A percentile compares a stretch with the other conserved stretches of the same genome.
Evolutionary conservation across 1,139 yeast species (phyloP).

Genomic region (Geotrichum phurueaensis): DNA sequence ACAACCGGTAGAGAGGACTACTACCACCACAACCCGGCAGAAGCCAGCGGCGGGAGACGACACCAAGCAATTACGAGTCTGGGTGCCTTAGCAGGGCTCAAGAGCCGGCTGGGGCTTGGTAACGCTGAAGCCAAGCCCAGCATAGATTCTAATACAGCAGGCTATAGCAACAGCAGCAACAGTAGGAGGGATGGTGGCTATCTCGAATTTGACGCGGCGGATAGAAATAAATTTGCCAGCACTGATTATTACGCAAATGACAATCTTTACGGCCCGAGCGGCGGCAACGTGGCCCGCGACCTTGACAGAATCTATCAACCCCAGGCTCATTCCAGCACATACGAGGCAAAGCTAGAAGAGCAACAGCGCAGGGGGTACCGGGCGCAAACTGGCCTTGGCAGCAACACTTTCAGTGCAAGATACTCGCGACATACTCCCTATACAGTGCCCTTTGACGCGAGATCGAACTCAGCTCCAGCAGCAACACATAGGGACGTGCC

Average conservation of each 20-base stretch:
- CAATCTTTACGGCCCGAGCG: not conserved
- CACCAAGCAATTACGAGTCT: not conserved
- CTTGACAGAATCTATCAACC: not conserved
- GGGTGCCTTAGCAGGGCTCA: slow-evolving; percentile 13
- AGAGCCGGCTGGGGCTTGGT: slow-evolving; percentile 19
- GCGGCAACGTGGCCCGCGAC: not conserved
- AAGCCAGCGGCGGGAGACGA: not conserved
- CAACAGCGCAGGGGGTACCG: too few relatives aligned
- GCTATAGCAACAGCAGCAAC: not conserved
- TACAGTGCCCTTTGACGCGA: not conserved
- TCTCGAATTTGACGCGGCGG: too few relatives aligned
- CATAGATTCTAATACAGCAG: not conserved
- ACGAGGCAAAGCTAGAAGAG: too few relatives aligned
- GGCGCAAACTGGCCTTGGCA: not conserved
- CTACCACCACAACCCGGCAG: not conserved
- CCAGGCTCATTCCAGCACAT: not conserved
- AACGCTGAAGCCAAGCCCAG: not conserved
- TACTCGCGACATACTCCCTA: not conserved
- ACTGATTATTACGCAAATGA: not conserved
- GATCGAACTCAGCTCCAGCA: not conserved
- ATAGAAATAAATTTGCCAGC: not conserved
- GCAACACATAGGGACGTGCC: too few relatives aligned
- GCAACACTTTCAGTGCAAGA: too few relatives aligned
- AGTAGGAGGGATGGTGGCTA: too few relatives aligned
- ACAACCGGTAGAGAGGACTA: not conserved